phyloP scores from a whole-genome alignment of 208 protist genomes.

The Trypanosoma brucei region DNA sequence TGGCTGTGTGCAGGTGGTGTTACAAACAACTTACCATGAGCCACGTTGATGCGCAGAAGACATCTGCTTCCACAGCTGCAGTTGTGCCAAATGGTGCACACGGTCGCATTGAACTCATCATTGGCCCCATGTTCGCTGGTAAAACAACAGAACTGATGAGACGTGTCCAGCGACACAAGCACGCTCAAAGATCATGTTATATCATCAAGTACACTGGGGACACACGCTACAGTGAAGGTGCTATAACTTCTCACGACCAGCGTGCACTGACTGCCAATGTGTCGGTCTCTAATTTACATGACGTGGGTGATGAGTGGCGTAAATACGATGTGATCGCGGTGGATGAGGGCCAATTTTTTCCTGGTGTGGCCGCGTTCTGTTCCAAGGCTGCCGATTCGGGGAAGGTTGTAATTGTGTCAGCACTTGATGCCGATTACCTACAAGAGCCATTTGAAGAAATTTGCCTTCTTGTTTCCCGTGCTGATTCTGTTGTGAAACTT shows the following conservation, averaged over 20 bases:
- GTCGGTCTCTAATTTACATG: conserved; percentile 47
- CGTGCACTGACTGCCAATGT: conserved; percentile 53
- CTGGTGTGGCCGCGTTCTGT: conserved; percentile 89
- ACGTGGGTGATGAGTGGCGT: conserved; percentile 50
- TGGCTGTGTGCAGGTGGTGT: conserved; percentile 87
- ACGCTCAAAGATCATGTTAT: conserved; percentile 70
- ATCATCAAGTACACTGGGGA: conserved; percentile 93
- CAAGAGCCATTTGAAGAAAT: conserved; percentile 87
- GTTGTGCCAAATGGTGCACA: too few species aligned
- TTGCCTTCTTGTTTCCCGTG: conserved; percentile 79
- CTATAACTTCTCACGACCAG: conserved; percentile 84
- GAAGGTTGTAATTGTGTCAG: conserved; percentile 92
- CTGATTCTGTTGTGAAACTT: conserved; percentile 90
- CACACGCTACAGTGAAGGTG: conserved; percentile 74
- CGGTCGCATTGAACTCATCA: conserved; percentile 89
- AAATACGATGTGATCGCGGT: conserved; percentile 90
- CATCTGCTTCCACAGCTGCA: too few species aligned
- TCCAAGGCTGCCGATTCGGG: conserved; percentile 78
- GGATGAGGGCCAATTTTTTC: conserved; percentile 93
- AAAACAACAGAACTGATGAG: conserved; percentile 94
- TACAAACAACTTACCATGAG: conserved; percentile 23
- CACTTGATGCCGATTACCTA: conserved; percentile 92
- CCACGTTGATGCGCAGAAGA: too few species aligned
- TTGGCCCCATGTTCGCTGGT: conserved; percentile 95
- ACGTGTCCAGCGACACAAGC: conserved; percentile 78